phyloP scores from a whole-genome alignment of 768 basidiomycete species.

The Termitomyces heimii region DNA sequence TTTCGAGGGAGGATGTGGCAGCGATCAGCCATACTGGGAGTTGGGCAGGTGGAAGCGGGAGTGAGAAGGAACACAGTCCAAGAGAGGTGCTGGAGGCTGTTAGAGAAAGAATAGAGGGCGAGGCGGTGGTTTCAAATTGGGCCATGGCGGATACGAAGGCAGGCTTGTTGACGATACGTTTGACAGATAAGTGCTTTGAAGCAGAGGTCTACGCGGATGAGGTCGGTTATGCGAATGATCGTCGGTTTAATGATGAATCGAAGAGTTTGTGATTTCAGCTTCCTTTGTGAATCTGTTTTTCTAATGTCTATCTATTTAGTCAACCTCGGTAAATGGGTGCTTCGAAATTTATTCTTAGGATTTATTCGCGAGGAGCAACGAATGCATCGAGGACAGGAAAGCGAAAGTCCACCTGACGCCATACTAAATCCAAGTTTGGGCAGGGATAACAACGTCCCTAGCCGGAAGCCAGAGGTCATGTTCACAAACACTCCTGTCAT shows the following conservation, averaged over 20 bases:
- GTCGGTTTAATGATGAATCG: conserved; percentile 67
- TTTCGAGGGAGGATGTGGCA: conserved; percentile 58
- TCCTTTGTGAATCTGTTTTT: background rate
- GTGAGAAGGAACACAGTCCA: conserved; percentile 54
- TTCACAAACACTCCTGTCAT: conserved; percentile 41
- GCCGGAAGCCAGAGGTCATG: conserved; percentile 12
- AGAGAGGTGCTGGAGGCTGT: conserved; percentile 85
- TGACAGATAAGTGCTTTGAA: conserved; percentile 88
- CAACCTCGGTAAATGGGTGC: conserved; percentile 88
- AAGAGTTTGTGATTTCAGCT: conserved; percentile 50
- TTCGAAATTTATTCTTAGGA: conserved; percentile 77
- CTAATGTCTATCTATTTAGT: conserved; percentile 38
- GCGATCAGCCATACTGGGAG: conserved; percentile 47
- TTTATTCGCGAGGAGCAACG: conserved; percentile 70
- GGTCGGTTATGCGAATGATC: conserved; percentile 59
- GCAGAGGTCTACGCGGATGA: conserved; percentile 96
- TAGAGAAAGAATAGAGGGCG: conserved; percentile 89
- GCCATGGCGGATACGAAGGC: conserved; percentile 85
- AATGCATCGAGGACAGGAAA: conserved; percentile 25
- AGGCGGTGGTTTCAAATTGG: conserved; percentile 83
- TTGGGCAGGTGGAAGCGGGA: conserved; percentile 28
- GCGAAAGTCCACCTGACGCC: conserved; percentile 18
- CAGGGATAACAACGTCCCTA: conserved; percentile 5
- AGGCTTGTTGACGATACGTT: conserved; percentile 81
- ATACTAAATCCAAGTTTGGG: conserved; percentile 14